A percentile compares a stretch with the other conserved stretches of the same genome.
Conservation (phyloP, 2,329 filamentous ascomycete species). For the Mariannaea elegans region DNA sequence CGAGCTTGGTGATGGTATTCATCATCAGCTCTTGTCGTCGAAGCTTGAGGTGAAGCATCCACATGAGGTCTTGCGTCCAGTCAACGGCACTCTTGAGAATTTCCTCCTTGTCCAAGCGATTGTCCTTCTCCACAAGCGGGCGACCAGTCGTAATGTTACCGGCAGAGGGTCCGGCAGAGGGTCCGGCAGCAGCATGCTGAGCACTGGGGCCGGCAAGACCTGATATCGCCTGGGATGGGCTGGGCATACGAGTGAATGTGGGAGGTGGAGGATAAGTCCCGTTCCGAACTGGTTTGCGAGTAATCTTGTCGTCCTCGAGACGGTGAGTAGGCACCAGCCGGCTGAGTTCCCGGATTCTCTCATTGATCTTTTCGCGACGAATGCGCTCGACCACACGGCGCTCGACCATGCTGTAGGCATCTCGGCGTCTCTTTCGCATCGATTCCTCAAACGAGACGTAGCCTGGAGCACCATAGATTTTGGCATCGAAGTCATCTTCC, state of each 20-base stretch:
- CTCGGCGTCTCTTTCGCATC: slow-evolving; percentile 88
- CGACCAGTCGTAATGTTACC: slow-evolving; percentile 92
- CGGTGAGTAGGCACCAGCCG: slow-evolving; percentile 91
- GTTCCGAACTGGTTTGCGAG: slow-evolving; percentile 92
- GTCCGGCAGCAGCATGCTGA: slow-evolving; percentile 80
- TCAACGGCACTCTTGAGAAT: slow-evolving; percentile 97
- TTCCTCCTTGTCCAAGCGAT: slow-evolving; percentile 98
- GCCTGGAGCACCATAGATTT: slow-evolving; percentile 51
- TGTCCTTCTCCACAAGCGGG: slow-evolving; percentile 96
- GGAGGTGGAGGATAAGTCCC: slow-evolving; percentile 91
- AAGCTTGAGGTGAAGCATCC: slow-evolving; percentile 90
- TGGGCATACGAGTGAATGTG: slow-evolving; percentile 75
- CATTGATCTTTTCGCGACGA: slow-evolving; percentile 97
- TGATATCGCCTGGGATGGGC: slow-evolving; percentile 81
- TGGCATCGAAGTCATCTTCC: no score
- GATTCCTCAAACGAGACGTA: slow-evolving; percentile 86
- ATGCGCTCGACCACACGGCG: no score
- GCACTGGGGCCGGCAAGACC: slow-evolving; percentile 86
- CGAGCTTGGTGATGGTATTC: slow-evolving; percentile 76
- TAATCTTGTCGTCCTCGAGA: slow-evolving; percentile 95
- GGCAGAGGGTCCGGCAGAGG: slow-evolving; percentile 69
- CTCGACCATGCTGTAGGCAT: slow-evolving; percentile 96
- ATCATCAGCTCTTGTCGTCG: slow-evolving; percentile 90
- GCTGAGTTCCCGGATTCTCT: slow-evolving; percentile 95
- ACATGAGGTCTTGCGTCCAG: slow-evolving; percentile 98